Base-by-base conservation (phyloP, 352 stramenopile genomes). In the Phytophthora parvispora region DNA sequence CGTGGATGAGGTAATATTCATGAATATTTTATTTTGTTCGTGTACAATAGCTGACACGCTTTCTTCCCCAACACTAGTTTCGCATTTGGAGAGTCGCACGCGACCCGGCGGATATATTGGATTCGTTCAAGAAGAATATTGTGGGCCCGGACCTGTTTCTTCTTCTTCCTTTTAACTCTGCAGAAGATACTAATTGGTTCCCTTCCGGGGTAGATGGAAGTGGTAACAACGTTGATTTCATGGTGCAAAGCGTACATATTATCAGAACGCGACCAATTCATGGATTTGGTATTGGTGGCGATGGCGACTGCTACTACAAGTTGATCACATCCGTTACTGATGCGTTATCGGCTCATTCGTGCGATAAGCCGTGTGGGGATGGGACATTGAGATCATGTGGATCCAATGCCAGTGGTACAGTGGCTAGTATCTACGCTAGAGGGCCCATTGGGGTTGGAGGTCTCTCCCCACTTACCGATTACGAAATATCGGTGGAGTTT, bases 1-100 rank as follows among this genome's bases (percentile, higher is more conserved):
- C 18, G 76, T 90, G 42, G 82, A 90, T 47, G 83, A 89, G 59
- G 82, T 88, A 75, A 4, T 10, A 18, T 27, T 18, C 42, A 15
- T 49, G 20, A 10, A 49, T 27, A 6, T 18, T 49, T 16, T 49
- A 27, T 28, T 49, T 16, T 49, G 20, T 25, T 45, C 6, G 9
- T 55, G 47, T 15, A 65, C 9, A 40, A 32, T 27, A 28, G 25
- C 7, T 48, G 27, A 34, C 25, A 18, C 6, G 7, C 27, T 24
- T 10, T 9, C 32, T 42, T 51, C 31, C 20, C 38, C 50, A 50
- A 45, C 10, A 13, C 9, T 56, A 84, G 77, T 40, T 84, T 63
- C 77, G 77, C 10, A 43, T 84, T 45, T 84, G 77, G 77, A 69
- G 57, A 22, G n/a, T 54, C 13, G 54, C 62, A 28, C 70, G 77